These are phyloP conservation scores for Russula foetens DNA, from an alignment of 768 basidiomycete genomes.

Conservation along the genomic window DNA sequence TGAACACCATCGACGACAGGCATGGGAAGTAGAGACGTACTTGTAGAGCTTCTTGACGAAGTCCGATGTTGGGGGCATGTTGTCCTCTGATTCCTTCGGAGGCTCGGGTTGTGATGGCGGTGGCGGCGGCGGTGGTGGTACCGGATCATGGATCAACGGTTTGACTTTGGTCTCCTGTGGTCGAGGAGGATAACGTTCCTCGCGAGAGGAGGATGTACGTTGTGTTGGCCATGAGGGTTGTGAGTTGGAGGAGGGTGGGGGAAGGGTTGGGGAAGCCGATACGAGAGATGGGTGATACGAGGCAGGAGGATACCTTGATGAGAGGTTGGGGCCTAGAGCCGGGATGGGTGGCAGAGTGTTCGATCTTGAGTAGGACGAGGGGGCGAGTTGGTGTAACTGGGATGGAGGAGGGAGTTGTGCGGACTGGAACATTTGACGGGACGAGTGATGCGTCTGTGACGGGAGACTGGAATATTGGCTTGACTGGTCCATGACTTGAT, in stretches of 20 bases:
- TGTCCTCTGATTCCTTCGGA: slow-evolving; percentile 42
- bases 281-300: slow-evolving; percentile 31
- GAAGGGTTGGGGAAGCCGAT: slow-evolving; percentile 25
- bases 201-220: slow-evolving; percentile 29
- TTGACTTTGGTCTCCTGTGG: slow-evolving; percentile 24
- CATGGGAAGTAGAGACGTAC: slow-evolving; percentile 33
- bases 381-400: slow-evolving; percentile 32
- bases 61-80: slow-evolving; percentile 82
- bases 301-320: slow-evolving; percentile 29
- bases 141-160: slow-evolving; percentile 14
- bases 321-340: slow-evolving; percentile 22
- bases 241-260: slow-evolving; percentile 23
- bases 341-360: slow-evolving; percentile 38
- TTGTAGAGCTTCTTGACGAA: slow-evolving; percentile 95
- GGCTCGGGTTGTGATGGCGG: slow-evolving; percentile 18
- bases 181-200: slow-evolving; percentile 27
- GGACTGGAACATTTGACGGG: slow-evolving; percentile 34
- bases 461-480: slow-evolving; percentile 20
- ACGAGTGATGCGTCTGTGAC: slow-evolving; percentile 20
- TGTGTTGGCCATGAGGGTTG: slow-evolving; percentile 28
- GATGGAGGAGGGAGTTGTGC: slow-evolving; percentile 39
- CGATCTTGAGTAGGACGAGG: slow-evolving; percentile 29
- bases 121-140: slow-evolving; percentile 14
- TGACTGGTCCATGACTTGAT: slow-evolving; percentile 24
- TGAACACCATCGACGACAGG: background rate